Evolutionary conservation across 2,329 filamentous ascomycete species (phyloP).

Genomic region (Aspergillus awamori): DNA sequence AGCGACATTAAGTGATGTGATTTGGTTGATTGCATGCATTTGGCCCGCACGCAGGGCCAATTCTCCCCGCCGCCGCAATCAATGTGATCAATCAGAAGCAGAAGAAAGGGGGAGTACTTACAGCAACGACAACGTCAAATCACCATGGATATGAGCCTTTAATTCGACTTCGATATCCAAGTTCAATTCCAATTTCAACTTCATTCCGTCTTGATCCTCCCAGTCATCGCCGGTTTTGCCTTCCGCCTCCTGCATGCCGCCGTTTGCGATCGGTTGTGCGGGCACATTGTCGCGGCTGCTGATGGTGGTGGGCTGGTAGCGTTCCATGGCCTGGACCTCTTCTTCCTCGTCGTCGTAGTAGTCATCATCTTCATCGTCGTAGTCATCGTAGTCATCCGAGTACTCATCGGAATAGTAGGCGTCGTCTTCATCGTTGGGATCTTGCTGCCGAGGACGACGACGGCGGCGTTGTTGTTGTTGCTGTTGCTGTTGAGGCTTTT

Average conservation of each 20-base stretch:
- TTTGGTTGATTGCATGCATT: not conserved
- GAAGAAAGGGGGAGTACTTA: conserved; percentile 33
- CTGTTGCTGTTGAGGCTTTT: conserved; percentile 20
- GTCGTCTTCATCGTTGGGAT: conserved; percentile 34
- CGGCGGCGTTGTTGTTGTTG: conserved; percentile 23
- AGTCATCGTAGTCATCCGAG: conserved; percentile 35
- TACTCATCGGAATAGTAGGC: conserved; percentile 29
- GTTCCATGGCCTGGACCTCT: conserved; percentile 28
- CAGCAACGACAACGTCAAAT: conserved; percentile 59
- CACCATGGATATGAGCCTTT: conserved; percentile 67
- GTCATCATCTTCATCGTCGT: conserved; percentile 37
- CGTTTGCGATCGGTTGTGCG: conserved; percentile 20
- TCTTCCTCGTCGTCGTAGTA: conserved; percentile 36
- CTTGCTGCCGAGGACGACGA: conserved; percentile 19
- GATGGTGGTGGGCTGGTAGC: conserved; percentile 24
- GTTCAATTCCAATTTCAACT: conserved; percentile 62
- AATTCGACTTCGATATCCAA: conserved; percentile 65
- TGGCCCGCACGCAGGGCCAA: not conserved
- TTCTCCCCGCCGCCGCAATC: not conserved
- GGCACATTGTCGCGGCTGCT: conserved; percentile 17
- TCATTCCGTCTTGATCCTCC: conserved; percentile 50
- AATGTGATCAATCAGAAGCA: conserved; percentile 1
- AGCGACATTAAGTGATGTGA: not conserved
- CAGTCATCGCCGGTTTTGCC: conserved; percentile 21
- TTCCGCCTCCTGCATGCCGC: conserved; percentile 27